Evolutionary conservation across 208 protist genomes (phyloP).

Genomic region (Trypanosoma grayi): DNA sequence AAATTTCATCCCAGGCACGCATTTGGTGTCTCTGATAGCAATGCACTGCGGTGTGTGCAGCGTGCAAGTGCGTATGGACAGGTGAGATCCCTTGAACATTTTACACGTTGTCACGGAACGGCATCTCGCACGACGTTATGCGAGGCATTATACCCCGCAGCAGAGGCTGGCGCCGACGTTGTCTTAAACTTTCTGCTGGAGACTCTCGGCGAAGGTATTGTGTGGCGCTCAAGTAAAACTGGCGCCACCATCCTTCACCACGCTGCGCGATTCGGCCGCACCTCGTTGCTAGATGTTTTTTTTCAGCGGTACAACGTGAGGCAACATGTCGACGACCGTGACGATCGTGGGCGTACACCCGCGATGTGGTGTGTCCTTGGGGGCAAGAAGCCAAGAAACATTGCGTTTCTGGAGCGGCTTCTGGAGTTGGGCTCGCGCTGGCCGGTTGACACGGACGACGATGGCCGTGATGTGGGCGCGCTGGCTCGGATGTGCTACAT

Average conservation of each 20-base stretch:
- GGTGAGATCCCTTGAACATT: constrained; percentile 35
- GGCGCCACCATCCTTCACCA: constrained; percentile 56
- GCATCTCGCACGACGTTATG: constrained; percentile 1
- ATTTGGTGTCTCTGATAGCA: background rate
- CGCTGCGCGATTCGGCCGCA: constrained; percentile 38
- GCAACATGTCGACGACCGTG: constrained; percentile 37
- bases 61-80: constrained; percentile 18
- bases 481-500: constrained; percentile 11
- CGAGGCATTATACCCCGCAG: constrained; percentile 25
- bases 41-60: constrained; percentile 1
- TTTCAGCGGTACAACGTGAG: constrained; percentile 18
- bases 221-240: constrained; percentile 23
- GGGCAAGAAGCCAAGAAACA: constrained; percentile 4
- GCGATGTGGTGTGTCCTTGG: constrained; percentile 56
- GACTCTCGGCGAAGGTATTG: constrained; percentile 18
- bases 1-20: constrained; percentile 16
- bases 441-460: constrained; percentile 20
- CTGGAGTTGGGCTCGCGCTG: constrained; percentile 42
- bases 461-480: constrained; percentile 30
- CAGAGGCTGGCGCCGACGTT: constrained; percentile 36
- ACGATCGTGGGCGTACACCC: constrained; percentile 37
- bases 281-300: constrained; percentile 26
- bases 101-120: constrained; percentile 9
- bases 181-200: constrained; percentile 39
- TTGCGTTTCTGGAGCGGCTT: constrained; percentile 37